Evolutionary conservation across 2,329 filamentous ascomycete genomes (phyloP).

Genomic region (Dendryphion nanum): DNA sequence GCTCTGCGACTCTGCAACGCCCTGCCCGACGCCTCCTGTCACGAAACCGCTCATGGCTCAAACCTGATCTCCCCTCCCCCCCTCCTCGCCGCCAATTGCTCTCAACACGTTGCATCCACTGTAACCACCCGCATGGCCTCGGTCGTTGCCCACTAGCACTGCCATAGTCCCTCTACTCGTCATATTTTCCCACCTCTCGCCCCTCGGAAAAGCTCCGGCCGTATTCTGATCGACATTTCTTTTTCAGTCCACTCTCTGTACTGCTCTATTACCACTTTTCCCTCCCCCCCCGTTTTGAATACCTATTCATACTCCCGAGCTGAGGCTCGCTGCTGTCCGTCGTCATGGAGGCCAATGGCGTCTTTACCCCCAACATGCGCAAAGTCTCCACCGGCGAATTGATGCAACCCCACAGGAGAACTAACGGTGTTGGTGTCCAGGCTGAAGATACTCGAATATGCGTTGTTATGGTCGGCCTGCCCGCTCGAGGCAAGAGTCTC

Average conservation of each 20-base stretch:
- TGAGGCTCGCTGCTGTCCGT: constrained; percentile 22
- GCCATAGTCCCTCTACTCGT: no score
- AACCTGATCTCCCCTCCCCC: neutral
- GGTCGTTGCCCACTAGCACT: no score
- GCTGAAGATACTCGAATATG: constrained; percentile 95
- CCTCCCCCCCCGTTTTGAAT: constrained; percentile 14
- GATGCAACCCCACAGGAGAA: constrained; percentile 44
- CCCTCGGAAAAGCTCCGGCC: constrained; percentile 30
- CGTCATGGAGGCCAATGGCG: constrained; percentile 38
- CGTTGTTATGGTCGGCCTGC: constrained; percentile 97
- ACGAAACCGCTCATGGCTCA: no score
- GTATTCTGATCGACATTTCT: constrained; percentile 25
- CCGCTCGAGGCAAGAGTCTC: constrained; percentile 92
- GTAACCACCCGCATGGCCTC: constrained; percentile 20
- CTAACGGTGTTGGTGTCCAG: constrained; percentile 71
- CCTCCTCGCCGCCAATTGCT: constrained; percentile 1
- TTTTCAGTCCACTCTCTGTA: constrained; percentile 14
- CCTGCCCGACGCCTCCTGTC: no score
- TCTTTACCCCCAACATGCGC: constrained; percentile 40
- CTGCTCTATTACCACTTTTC: constrained; percentile 11
- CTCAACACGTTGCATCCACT: constrained; percentile 11
- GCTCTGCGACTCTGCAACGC: constrained; percentile 15
- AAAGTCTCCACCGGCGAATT: constrained; percentile 44
- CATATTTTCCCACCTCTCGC: no score
- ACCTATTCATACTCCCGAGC: constrained; percentile 19